Base-by-base conservation (phyloP, 352 stramenopile genomes). In the Phytophthora kernoviae region DNA sequence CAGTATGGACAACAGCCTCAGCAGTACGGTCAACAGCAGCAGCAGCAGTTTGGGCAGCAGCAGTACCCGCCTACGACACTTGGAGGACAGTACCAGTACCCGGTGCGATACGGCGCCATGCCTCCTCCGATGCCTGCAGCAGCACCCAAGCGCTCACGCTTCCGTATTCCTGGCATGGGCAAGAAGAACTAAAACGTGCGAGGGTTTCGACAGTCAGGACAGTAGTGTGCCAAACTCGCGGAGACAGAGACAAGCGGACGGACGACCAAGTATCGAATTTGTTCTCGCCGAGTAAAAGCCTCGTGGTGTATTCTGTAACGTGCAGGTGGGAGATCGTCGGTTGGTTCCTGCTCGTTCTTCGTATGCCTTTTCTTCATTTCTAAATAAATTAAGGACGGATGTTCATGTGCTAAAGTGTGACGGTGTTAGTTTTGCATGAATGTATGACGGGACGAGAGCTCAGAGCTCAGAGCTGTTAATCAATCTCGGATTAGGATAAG, bases 101-200 rank as follows among this genome's bases (percentile, higher is more conserved):
- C 75, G 10, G 64, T 78, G 14, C 63, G 69, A 64, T 82, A 84
- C 54, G 74, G 74, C 46, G 63, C 81, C 53, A 68, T 74, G 69
- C 68, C 68, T 7, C 81, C 79, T 40, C 78, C 77, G 8, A 84
- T 86, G 52, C 74, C 80, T 67, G 52, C 66, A 20, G 68, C 82
- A 15, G 55, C 64, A 17, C 60, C 68, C n/a, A 91, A 90, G 69
- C 85, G 85, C 36, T 85, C 77, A 34, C 84, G 87, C 49, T 91
- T 91, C 70, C 75, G 79, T 11, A 62, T 93, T 22, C 83, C 83
- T 15, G 68, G 77, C 49, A 73, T 82, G 32, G 78, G 81, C 68
- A 88, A 87, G 68, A 93, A 90, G 71, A 90, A 88, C 67, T 91
- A 83, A 83, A 83, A 62, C 74, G 73, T 40, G 60, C 40, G 32